Evolutionary conservation across 2,329 filamentous ascomycete genomes (phyloP), one percentile per base, ranked within the genome.

Genomic region (Penicillium sp.): DNA sequence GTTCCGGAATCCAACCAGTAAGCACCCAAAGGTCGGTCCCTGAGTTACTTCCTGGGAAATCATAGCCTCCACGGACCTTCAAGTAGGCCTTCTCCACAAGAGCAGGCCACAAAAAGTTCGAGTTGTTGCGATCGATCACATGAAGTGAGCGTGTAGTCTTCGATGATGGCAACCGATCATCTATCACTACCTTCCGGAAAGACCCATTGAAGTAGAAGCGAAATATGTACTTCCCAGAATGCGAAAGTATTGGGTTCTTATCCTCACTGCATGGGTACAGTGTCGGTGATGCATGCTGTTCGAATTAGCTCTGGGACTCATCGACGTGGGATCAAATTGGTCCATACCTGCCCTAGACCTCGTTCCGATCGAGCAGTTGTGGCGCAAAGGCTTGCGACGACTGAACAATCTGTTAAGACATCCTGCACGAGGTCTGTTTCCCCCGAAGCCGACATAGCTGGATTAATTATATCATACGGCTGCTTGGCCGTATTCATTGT

Each of bases 21-120:
- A 98, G 71, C 1, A 94, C 85, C 81, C 88, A 95, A 4, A 98
- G 72, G 68, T 98, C 93, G 2, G 91, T 97, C 10, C 88, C 90
- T 1, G 91, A 97, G 66, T 97, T 97, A 63, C 93, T 97, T 7
- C 93, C 93, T 0, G 93, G 91, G 57, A 98, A 98, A 63, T 98
- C 90, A 66, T 98, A 98, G 31, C 93, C 93, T 26, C 93, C 93
- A 49, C 91, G 81, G 10, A 97, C 82, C 72, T 97, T 98, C 1
- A 98, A 75, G 60, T 98, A 98, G 0, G 93, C 93, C 65, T 98
- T 98, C 66, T 98, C 93, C 15, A 97, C 74, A 4, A 98, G 75
- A 2, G 91, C 89, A 6, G 93, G 93, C 89, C 91, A 97, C 13
- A 97, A 71, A 13, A 94, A 75, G n/a, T 73, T 76, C 4, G 87